phyloP scores from a whole-genome alignment of 805 yeast genomes.

The Myxozyma kluyveri region DNA sequence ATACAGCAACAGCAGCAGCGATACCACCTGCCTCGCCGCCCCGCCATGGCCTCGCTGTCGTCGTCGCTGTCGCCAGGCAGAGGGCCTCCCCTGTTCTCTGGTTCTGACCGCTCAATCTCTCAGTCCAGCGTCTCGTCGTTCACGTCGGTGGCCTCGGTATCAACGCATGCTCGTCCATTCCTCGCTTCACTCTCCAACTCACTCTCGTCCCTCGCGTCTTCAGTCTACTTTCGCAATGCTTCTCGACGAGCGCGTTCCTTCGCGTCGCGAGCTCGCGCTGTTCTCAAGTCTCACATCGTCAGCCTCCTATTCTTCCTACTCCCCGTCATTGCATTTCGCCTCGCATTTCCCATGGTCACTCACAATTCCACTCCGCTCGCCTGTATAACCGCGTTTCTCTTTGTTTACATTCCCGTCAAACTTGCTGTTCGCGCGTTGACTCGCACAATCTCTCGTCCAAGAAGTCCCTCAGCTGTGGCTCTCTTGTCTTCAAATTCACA shows the following conservation, averaged over 20 bases:
- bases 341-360: slow-evolving; percentile 16
- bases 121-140: not conserved
- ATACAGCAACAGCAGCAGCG: no score
- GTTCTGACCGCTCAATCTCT: no score
- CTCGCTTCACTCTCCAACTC: not conserved
- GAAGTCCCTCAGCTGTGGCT: not conserved
- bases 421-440: not conserved
- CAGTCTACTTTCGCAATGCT: not conserved
- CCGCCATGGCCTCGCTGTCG: no score
- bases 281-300: not conserved
- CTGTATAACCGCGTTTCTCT: slow-evolving; percentile 10
- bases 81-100: no score
- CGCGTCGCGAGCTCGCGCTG: not conserved
- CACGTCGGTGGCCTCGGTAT: not conserved
- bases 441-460: not conserved
- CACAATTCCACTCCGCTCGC: slow-evolving; percentile 20
- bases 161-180: not conserved
- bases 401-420: slow-evolving; percentile 17
- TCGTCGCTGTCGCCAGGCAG: no score
- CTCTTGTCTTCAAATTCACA: not conserved
- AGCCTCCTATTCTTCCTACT: slow-evolving; percentile 12
- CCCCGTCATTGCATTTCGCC: slow-evolving; percentile 14
- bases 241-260: no score
- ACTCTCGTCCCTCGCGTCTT: not conserved
- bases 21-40: no score